Conservation (phyloP, 164 flowering plant genomes). For the Umbellularia californica region DNA sequence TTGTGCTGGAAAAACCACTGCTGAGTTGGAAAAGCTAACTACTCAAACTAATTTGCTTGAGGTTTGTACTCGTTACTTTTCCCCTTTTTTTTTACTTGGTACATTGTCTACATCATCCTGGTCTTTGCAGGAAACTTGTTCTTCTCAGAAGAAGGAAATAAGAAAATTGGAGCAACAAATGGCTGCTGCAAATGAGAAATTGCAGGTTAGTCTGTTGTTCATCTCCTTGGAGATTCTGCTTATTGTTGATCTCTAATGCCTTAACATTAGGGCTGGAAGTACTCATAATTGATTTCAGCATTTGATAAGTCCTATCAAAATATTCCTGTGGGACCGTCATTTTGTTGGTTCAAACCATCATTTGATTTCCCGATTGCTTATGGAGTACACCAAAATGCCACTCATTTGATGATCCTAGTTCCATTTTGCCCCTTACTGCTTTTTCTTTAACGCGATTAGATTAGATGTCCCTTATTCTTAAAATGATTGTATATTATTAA, state of each 20-base stretch:
- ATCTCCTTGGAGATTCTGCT: background rate
- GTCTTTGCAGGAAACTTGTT: slow-evolving; percentile 51
- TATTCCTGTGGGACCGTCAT: background rate
- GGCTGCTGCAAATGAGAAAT: slow-evolving; percentile 50
- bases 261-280: too few relatives aligned
- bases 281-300: background rate
- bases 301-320: background rate
- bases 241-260: background rate
- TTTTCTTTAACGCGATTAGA: background rate
- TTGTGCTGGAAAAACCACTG: slow-evolving; percentile 42
- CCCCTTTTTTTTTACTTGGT: background rate
- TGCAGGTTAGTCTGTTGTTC: slow-evolving; percentile 40
- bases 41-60: slow-evolving; percentile 46
- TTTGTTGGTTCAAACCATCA: background rate
- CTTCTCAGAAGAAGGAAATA: slow-evolving; percentile 51
- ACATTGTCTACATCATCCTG: background rate
- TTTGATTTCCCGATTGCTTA: background rate
- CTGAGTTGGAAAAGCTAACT: slow-evolving; percentile 45
- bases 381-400: too few relatives aligned
- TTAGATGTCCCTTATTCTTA: background rate
- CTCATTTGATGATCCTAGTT: background rate
- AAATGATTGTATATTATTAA: background rate
- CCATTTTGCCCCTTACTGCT: too few relatives aligned
- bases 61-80: slow-evolving; percentile 33
- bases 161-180: slow-evolving; percentile 51